Percentiles rank a stretch among this genome's conserved stretches.
These are phyloP conservation scores for Phytopythium boreale DNA, from an alignment of 352 stramenopile species.

Conservation along the genomic window DNA sequence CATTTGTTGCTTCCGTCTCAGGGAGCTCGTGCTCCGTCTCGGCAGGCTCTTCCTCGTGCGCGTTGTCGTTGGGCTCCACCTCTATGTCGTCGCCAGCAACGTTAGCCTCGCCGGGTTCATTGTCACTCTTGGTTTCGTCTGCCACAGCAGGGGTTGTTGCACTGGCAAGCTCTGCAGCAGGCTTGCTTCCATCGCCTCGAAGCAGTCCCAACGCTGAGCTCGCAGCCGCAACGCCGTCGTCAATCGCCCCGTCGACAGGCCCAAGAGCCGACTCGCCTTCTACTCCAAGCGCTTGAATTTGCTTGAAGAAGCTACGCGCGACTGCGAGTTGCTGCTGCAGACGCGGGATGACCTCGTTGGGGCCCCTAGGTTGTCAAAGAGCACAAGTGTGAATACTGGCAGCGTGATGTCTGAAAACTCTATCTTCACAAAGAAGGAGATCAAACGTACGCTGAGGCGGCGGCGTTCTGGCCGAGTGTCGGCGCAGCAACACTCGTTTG, in stretches of 20 bases:
- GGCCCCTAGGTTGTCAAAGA: not conserved
- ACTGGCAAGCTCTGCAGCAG: not conserved
- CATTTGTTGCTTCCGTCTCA: not conserved
- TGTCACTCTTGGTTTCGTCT: not conserved
- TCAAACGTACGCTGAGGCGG: not conserved
- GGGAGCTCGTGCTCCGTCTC: not conserved
- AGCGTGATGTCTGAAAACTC: not conserved
- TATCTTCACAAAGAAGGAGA: not conserved
- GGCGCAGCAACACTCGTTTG: not conserved
- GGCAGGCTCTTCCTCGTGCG: not conserved
- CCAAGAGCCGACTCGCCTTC: not conserved
- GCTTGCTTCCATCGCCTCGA: not conserved
- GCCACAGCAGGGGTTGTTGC: not conserved
- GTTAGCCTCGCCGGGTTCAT: not conserved
- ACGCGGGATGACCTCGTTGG: not conserved
- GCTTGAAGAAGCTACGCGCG: constrained; percentile 1
- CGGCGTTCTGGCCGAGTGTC: not conserved
- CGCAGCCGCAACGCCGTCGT: not conserved
- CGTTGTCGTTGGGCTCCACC: not conserved
- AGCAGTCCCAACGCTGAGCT: not conserved
- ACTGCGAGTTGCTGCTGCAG: constrained; percentile 1
- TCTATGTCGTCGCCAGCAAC: not conserved
- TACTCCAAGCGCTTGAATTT: constrained; percentile 1
- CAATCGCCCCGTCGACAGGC: not conserved
- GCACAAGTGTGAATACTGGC: not conserved